These are phyloP conservation scores for Ascomycota sp. DNA, from an alignment of 2,329 filamentous ascomycete species.

Conservation along the genomic window DNA sequence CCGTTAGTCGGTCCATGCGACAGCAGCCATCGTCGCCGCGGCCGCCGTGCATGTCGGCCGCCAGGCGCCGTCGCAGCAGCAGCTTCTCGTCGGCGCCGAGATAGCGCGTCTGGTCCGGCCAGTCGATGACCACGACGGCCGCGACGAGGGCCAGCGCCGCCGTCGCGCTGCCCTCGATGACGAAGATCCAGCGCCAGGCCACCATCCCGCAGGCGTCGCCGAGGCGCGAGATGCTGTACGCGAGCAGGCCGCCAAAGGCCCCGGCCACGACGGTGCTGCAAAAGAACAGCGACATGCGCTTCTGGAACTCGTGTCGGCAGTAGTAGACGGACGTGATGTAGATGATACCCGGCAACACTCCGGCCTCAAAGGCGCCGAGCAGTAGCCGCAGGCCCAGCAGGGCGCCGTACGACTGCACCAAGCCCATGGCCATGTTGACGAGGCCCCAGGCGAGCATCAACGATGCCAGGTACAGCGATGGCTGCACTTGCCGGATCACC, in stretches of 20 bases:
- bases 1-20: conserved; percentile 32
- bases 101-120: conserved; percentile 16
- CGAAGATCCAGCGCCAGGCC: conserved; percentile 25
- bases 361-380: conserved; percentile 19
- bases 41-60: conserved; percentile 19
- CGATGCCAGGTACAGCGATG: conserved; percentile 14
- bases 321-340: conserved; percentile 29
- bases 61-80: conserved; percentile 19
- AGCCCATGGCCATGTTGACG: conserved; percentile 17
- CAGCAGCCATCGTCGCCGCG: conserved; percentile 18
- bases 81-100: conserved; percentile 22
- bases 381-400: conserved; percentile 17
- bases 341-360: conserved; percentile 15
- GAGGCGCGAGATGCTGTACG: conserved; percentile 24
- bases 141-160: conserved; percentile 6
- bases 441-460: conserved; percentile 21
- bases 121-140: conserved; percentile 7
- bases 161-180: conserved; percentile 11
- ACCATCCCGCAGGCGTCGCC: conserved; percentile 18
- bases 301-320: conserved; percentile 25
- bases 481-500: conserved; percentile 20
- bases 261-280: conserved; percentile 19
- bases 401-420: conserved; percentile 12
- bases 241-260: conserved; percentile 24
- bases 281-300: conserved; percentile 22